Evolutionary conservation across 192 early-diverging fungal species (phyloP).

Genomic region (Haplosporangium gracile): DNA sequence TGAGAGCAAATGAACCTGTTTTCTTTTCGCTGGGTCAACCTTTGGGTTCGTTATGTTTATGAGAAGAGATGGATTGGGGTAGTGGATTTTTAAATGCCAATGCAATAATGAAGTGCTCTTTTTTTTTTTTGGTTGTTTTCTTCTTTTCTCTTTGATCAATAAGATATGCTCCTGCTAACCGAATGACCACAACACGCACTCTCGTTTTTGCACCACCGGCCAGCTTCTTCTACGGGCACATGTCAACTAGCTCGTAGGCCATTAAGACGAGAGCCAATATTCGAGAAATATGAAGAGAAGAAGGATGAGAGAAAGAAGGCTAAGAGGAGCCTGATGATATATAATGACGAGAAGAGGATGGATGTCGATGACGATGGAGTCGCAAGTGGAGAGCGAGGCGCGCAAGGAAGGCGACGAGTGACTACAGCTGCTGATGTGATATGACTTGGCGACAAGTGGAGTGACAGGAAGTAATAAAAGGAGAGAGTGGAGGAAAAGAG

Average conservation of each 20-base stretch:
- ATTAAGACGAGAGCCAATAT: neutral
- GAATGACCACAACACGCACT: neutral
- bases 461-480: neutral
- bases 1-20: conserved; percentile 6
- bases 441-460: neutral
- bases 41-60: neutral
- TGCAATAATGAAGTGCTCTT: conserved; percentile 3
- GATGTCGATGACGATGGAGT: neutral
- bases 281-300: neutral
- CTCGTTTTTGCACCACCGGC: neutral
- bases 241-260: neutral
- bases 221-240: neutral
- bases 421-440: neutral
- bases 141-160: neutral
- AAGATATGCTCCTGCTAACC: neutral
- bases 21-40: neutral
- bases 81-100: neutral
- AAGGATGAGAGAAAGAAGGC: neutral
- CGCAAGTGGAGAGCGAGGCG: neutral
- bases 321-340: neutral
- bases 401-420: neutral
- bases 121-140: neutral
- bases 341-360: neutral
- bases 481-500: neutral
- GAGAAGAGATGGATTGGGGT: neutral